phyloP scores from a whole-genome alignment of 192 early-diverging fungal genomes.

The Coemansia sp. region DNA sequence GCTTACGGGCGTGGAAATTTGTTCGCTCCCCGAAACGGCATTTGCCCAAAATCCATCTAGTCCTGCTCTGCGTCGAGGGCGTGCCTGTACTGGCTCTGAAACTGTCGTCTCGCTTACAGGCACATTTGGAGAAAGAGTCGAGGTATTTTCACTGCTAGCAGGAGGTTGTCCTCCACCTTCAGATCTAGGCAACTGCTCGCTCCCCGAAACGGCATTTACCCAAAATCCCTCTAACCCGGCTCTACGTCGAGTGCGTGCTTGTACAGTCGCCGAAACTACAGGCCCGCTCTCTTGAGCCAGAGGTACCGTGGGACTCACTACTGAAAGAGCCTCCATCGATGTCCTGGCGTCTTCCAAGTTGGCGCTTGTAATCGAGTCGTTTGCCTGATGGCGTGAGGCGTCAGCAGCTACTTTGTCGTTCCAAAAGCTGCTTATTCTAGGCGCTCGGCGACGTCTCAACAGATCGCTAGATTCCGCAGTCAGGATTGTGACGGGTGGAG shows the following conservation, averaged over 20 bases:
- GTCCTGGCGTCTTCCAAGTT: neutral
- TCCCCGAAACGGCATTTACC: slow-evolving; percentile 9
- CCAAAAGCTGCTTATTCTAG: slow-evolving; percentile 32
- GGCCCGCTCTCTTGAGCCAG: neutral
- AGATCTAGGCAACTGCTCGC: neutral
- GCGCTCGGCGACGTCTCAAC: slow-evolving; percentile 7
- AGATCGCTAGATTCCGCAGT: neutral
- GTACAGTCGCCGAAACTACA: neutral
- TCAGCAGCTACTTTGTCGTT: slow-evolving; percentile 3
- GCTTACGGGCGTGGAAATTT: neutral
- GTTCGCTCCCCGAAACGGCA: neutral
- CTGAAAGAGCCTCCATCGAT: slow-evolving; percentile 1
- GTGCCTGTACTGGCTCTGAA: neutral
- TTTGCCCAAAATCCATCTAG: slow-evolving; percentile 21
- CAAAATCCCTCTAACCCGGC: slow-evolving; percentile 17
- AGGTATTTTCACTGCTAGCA: neutral
- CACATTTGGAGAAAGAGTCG: no score
- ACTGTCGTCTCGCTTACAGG: neutral
- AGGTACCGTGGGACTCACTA: neutral
- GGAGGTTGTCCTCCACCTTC: neutral
- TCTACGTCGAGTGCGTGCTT: slow-evolving; percentile 7
- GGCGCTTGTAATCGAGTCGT: neutral
- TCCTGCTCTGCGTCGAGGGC: slow-evolving; percentile 11
- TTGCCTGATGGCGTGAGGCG: neutral
- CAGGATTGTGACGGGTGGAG: neutral